Percentiles rank a stretch among this genome's conserved stretches.
Evolutionary conservation across 345 rosid species (phyloP).

Genomic region (Populus simonii): DNA sequence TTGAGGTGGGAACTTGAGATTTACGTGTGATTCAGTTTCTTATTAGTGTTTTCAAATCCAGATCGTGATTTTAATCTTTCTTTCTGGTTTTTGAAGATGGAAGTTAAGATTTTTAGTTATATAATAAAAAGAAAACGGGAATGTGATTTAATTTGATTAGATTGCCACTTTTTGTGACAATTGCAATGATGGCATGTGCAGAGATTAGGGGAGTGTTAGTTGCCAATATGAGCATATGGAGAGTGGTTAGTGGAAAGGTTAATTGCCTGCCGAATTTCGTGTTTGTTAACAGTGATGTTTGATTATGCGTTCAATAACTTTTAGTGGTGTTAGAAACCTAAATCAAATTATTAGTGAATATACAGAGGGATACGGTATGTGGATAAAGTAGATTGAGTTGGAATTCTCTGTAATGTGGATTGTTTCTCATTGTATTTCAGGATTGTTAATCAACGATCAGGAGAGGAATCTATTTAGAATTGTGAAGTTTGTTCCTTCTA

Average conservation of each 20-base stretch:
- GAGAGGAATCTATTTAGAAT: neutral
- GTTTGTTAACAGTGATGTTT: neutral
- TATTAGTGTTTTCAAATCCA: neutral
- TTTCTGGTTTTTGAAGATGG: neutral
- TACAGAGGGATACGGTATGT: neutral
- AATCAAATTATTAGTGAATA: neutral
- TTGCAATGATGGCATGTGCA: neutral
- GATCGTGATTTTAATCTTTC: neutral
- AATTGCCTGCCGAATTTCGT: neutral
- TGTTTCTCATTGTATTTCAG: neutral
- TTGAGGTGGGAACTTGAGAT: conserved; percentile 1
- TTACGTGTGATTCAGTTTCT: neutral
- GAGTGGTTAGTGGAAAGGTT: neutral
- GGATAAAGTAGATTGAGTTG: neutral
- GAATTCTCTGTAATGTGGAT: neutral
- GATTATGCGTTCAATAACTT: neutral
- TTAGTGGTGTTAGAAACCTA: neutral
- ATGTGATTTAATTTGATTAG: neutral
- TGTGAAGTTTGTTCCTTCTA: neutral
- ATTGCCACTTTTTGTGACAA: neutral
- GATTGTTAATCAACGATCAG: neutral
- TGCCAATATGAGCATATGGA: neutral
- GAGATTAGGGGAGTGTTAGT: neutral
- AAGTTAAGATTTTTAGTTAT: neutral
- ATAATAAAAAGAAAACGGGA: neutral